These are phyloP conservation scores for Trichosporon ovoides DNA, from an alignment of 1,284 basidiomycete genomes.

Conservation along the genomic window DNA sequence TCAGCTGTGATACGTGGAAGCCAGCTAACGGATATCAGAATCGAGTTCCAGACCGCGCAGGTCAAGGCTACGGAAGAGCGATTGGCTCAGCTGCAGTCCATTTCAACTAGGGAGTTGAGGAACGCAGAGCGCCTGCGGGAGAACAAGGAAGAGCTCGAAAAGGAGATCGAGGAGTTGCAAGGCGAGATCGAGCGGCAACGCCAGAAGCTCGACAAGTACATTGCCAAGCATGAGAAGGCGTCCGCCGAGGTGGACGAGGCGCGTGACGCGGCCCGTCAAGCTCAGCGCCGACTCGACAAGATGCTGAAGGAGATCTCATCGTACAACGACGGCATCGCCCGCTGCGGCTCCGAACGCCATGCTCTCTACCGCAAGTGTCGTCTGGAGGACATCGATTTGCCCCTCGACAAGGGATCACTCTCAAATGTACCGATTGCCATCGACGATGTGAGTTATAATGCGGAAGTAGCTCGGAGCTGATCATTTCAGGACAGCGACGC, in stretches of 20 bases:
- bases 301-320: slow-evolving; percentile 82
- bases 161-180: slow-evolving; percentile 63
- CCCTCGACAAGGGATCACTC: slow-evolving; percentile 66
- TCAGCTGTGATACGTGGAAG: neutral
- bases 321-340: slow-evolving; percentile 92
- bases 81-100: slow-evolving; percentile 56
- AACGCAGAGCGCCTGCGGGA: slow-evolving; percentile 58
- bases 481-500: slow-evolving; percentile 62
- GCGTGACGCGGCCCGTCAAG: slow-evolving; percentile 65
- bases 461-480: slow-evolving; percentile 5
- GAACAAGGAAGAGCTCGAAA: slow-evolving; percentile 58
- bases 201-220: slow-evolving; percentile 56
- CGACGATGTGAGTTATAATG: slow-evolving; percentile 66
- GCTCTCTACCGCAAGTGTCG: slow-evolving; percentile 85
- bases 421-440: slow-evolving; percentile 74
- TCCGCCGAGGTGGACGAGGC: slow-evolving; percentile 59
- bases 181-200: slow-evolving; percentile 58
- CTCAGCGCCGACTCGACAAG: slow-evolving; percentile 72
- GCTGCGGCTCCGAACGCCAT: slow-evolving; percentile 76
- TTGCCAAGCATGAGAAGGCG: slow-evolving; percentile 54
- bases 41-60: slow-evolving; percentile 72
- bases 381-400: slow-evolving; percentile 85
- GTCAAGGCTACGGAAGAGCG: slow-evolving; percentile 62
- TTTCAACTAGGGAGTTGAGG: slow-evolving; percentile 56
- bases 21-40: slow-evolving; percentile 50